Percentiles rank a stretch among this genome's conserved stretches.
Conservation (phyloP, 73 alveolate genomes). For the Durusdinium trenchii region DNA sequence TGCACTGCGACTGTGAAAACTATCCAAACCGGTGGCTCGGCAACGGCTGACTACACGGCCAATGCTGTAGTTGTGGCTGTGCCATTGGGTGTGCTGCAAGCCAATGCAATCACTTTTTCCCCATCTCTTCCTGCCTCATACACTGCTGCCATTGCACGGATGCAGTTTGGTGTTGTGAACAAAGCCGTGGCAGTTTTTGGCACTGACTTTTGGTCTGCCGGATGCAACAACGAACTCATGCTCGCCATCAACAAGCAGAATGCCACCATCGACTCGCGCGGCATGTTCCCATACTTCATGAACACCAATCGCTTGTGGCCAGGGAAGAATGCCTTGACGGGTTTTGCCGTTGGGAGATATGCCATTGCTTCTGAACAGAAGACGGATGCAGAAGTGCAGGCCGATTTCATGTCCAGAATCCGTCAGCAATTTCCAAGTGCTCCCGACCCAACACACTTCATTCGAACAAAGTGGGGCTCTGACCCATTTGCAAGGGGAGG, state of each 20-base stretch:
- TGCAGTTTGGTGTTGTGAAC: slow-evolving; percentile 86
- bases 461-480: slow-evolving; percentile 35
- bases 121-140: slow-evolving; percentile 33
- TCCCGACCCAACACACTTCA: slow-evolving; percentile 39
- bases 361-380: slow-evolving; percentile 75
- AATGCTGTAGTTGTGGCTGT: slow-evolving; percentile 80
- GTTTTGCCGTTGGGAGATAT: slow-evolving; percentile 49
- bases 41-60: background rate
- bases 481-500: slow-evolving; percentile 36
- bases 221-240: slow-evolving; percentile 50
- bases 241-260: slow-evolving; percentile 53
- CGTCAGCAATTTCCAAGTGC: slow-evolving; percentile 75
- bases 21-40: background rate
- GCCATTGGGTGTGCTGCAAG: slow-evolving; percentile 58
- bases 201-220: slow-evolving; percentile 65
- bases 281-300: too few relatives aligned
- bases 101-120: background rate
- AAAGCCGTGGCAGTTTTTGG: slow-evolving; percentile 71
- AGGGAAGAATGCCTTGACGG: slow-evolving; percentile 52
- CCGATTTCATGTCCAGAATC: slow-evolving; percentile 51
- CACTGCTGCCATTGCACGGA: slow-evolving; percentile 57
- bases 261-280: slow-evolving; percentile 60
- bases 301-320: too few relatives aligned
- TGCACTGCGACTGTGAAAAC: slow-evolving; percentile 17
- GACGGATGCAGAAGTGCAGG: slow-evolving; percentile 84